A percentile compares a stretch with the other conserved stretches of the same genome.
These are phyloP conservation scores for Penicillium sp. DNA, from an alignment of 2,329 filamentous ascomycete genomes.

Conservation along the genomic window DNA sequence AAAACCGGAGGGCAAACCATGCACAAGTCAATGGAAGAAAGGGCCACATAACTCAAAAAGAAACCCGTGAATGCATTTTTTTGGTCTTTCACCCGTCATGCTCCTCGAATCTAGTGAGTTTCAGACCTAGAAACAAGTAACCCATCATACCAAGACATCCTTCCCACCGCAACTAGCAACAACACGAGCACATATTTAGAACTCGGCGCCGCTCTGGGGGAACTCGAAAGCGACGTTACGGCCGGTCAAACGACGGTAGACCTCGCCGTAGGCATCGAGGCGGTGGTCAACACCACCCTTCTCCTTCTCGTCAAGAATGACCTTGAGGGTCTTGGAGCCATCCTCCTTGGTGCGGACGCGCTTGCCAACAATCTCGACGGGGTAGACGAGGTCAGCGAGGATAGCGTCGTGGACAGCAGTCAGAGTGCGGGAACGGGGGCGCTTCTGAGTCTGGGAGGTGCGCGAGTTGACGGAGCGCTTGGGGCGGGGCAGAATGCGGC, in stretches of 20 bases:
- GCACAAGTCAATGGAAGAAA: constrained; percentile 19
- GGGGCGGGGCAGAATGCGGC: constrained; percentile 96
- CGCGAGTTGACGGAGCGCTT: constrained; percentile 97
- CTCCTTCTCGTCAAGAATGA: constrained; percentile 99
- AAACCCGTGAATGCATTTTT: constrained; percentile 31
- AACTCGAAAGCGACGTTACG: constrained; percentile 98
- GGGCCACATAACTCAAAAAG: constrained; percentile 26
- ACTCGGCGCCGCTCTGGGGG: constrained; percentile 81
- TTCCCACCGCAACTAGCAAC: constrained; percentile 21
- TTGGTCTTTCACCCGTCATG: constrained; percentile 29
- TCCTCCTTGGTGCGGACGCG: constrained; percentile 98
- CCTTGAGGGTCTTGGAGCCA: constrained; percentile 97
- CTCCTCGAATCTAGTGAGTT: constrained; percentile 28
- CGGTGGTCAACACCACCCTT: constrained; percentile 98
- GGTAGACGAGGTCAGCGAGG: constrained; percentile 96
- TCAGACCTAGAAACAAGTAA: constrained; percentile 28
- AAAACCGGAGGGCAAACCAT: constrained; percentile 18
- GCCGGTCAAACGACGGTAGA: constrained; percentile 97
- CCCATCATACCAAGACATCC: constrained; percentile 24
- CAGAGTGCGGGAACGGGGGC: constrained; percentile 93
- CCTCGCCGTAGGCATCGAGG: constrained; percentile 98
- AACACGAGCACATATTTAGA: constrained; percentile 57
- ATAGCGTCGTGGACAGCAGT: constrained; percentile 99
- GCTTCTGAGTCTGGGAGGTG: constrained; percentile 98
- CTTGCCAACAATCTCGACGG: constrained; percentile 99